Evolutionary conservation across 352 stramenopile species (phyloP).

Genomic region (Globisporangium takayamanum): DNA sequence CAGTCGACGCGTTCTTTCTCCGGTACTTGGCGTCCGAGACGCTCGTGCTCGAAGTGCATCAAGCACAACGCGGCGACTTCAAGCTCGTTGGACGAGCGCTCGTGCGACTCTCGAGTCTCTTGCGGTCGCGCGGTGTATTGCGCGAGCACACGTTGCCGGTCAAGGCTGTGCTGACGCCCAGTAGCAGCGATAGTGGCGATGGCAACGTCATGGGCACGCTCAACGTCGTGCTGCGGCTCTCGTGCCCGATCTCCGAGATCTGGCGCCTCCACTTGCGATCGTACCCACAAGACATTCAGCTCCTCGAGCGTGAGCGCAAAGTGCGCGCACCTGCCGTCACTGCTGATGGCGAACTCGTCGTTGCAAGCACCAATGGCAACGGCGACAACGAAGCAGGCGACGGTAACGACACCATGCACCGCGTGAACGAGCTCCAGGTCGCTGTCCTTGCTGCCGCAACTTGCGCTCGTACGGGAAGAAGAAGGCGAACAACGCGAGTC

Average conservation of each 20-base stretch:
- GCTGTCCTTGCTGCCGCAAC: constrained; percentile 57
- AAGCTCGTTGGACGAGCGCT: constrained; percentile 68
- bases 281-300: constrained; percentile 75
- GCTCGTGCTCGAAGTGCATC: constrained; percentile 86
- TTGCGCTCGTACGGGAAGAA: constrained; percentile 43
- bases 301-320: constrained; percentile 29
- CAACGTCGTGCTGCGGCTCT: constrained; percentile 82
- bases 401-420: constrained; percentile 12
- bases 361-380: constrained; percentile 17
- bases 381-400: constrained; percentile 14
- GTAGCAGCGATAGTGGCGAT: constrained; percentile 4
- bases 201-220: constrained; percentile 53
- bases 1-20: constrained; percentile 90
- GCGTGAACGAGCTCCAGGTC: constrained; percentile 61
- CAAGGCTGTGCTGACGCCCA: constrained; percentile 23
- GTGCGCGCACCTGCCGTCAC: neutral
- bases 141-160: constrained; percentile 45
- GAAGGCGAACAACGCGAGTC: constrained; percentile 10
- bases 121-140: constrained; percentile 75
- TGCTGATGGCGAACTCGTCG: neutral
- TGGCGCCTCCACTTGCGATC: constrained; percentile 88
- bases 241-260: constrained; percentile 86
- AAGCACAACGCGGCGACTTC: constrained; percentile 83
- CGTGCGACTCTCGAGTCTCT: constrained; percentile 62
- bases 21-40: constrained; percentile 86